A percentile compares a stretch with the other conserved stretches of the same genome.
Conservation (phyloP, 176 grass and related monocot genomes). For the Panicum miliaceum region DNA sequence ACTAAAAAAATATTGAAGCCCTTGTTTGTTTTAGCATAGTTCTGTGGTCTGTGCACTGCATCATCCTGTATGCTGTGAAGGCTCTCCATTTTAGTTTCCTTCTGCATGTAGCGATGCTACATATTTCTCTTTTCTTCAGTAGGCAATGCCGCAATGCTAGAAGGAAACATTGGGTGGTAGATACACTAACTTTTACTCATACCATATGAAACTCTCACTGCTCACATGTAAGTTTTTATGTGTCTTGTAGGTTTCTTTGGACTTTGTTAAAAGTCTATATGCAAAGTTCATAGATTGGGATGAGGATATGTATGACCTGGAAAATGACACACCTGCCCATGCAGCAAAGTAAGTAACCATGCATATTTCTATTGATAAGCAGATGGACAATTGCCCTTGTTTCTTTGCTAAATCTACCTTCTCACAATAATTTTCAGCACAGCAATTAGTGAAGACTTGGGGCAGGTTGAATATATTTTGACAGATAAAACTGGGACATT, state of each 20-base stretch:
- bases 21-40: conserved; percentile 31
- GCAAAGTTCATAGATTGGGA: conserved; percentile 99
- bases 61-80: neutral
- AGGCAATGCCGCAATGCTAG: conserved; percentile 2
- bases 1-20: neutral
- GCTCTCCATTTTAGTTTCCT: conserved; percentile 8
- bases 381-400: neutral
- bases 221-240: neutral
- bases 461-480: conserved; percentile 98
- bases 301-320: conserved; percentile 92
- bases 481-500: conserved; percentile 98
- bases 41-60: neutral
- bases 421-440: conserved; percentile 74
- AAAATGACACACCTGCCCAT: conserved; percentile 87
- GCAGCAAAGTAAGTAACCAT: conserved; percentile 77
- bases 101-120: neutral
- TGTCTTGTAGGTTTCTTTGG: conserved; percentile 86
- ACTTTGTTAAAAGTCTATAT: conserved; percentile 93
- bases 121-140: neutral
- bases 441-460: conserved; percentile 99
- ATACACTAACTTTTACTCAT: neutral
- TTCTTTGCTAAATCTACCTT: conserved; percentile 34
- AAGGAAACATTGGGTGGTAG: neutral
- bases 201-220: neutral
- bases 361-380: conserved; percentile 9